Evolutionary conservation across 768 basidiomycete species (phyloP).

Genomic region (Agaricus blazei): DNA sequence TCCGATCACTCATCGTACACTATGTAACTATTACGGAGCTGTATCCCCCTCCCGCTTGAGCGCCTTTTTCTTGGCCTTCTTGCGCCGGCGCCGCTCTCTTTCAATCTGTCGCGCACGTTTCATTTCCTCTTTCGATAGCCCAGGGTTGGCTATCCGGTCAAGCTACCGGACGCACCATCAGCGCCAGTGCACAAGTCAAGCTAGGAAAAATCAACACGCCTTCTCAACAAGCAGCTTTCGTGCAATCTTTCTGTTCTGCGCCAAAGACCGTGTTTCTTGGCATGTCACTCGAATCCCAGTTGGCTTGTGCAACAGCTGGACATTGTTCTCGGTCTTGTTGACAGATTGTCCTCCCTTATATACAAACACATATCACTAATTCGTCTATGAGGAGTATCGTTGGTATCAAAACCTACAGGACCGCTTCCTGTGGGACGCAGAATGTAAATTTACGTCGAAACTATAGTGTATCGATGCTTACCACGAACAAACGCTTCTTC

Average conservation of each 20-base stretch:
- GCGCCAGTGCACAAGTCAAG: conserved; percentile 6
- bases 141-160: conserved; percentile 69
- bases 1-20: conserved; percentile 5
- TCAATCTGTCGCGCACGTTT: conserved; percentile 69
- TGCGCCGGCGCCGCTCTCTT: conserved; percentile 66
- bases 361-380: conserved; percentile 14
- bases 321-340: conserved; percentile 92
- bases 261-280: conserved; percentile 83
- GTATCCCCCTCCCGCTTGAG: conserved; percentile 22
- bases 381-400: conserved; percentile 13
- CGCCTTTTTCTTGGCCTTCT: conserved; percentile 74
- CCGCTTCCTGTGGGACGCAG: conserved; percentile 58
- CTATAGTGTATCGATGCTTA: conserved; percentile 23
- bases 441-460: not conserved
- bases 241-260: conserved; percentile 74
- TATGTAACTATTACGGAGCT: not conserved
- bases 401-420: conserved; percentile 42
- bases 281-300: conserved; percentile 83
- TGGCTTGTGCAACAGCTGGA: conserved; percentile 85
- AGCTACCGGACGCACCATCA: conserved; percentile 37
- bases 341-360: conserved; percentile 87
- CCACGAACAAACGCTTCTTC: conserved; percentile 87
- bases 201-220: conserved; percentile 40
- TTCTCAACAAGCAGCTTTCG: conserved; percentile 71
- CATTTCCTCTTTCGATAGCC: conserved; percentile 66